Evolutionary conservation across 2,329 filamentous ascomycete genomes (phyloP).

Genomic region (Chrysoporthe austroafricana): DNA sequence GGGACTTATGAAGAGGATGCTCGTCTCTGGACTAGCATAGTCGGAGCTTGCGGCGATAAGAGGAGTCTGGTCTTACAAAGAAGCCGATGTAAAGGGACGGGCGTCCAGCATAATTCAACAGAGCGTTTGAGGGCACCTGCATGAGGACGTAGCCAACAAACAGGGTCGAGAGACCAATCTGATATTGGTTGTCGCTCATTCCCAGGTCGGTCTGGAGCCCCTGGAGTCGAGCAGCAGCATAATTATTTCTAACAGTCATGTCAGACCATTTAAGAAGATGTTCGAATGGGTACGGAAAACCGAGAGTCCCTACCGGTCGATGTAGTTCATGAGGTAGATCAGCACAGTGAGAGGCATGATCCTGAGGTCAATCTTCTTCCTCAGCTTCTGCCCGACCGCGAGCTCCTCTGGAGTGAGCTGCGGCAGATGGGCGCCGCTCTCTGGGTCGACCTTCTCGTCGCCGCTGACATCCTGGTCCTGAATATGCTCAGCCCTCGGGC

Average conservation of each 20-base stretch:
- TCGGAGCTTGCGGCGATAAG: slow-evolving; percentile 12
- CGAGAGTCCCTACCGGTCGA: slow-evolving; percentile 46
- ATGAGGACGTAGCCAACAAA: slow-evolving; percentile 36
- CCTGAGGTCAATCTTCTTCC: slow-evolving; percentile 67
- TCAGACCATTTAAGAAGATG: not conserved
- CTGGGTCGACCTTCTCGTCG: slow-evolving; percentile 20
- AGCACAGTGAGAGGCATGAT: slow-evolving; percentile 69
- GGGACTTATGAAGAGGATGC: not conserved
- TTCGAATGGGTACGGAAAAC: slow-evolving; percentile 10
- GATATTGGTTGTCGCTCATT: slow-evolving; percentile 40
- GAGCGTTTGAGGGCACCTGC: slow-evolving; percentile 35
- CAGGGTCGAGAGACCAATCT: slow-evolving; percentile 37
- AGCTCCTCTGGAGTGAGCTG: slow-evolving; percentile 31
- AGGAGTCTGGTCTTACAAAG: slow-evolving; percentile 37
- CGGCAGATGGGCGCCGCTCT: slow-evolving; percentile 13
- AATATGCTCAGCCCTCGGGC: slow-evolving; percentile 21
- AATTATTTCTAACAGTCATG: slow-evolving; percentile 31
- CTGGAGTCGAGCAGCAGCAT: slow-evolving; percentile 52
- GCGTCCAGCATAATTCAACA: slow-evolving; percentile 38
- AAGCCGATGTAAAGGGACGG: slow-evolving; percentile 41
- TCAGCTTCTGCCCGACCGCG: slow-evolving; percentile 57
- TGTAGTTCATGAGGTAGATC: slow-evolving; percentile 73
- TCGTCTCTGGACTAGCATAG: not conserved
- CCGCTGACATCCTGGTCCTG: slow-evolving; percentile 18
- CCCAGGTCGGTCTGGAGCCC: slow-evolving; percentile 46